Conservation (phyloP, 352 stramenopile genomes). For the Globisporangium heterothallicum region DNA sequence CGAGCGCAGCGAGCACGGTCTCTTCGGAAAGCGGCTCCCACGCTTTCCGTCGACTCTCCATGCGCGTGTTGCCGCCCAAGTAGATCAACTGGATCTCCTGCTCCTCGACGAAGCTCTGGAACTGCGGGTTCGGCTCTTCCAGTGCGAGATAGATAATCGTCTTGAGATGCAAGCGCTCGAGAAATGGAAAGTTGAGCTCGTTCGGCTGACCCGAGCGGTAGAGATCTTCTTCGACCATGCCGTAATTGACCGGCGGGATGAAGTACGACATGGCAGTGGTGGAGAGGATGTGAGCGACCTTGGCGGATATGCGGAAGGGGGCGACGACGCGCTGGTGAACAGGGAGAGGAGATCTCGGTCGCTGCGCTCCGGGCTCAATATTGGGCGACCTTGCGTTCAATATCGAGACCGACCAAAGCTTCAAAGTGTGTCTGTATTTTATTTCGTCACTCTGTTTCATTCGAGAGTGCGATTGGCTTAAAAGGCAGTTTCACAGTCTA, state of each 20-base stretch:
- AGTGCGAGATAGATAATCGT: slow-evolving; percentile 91
- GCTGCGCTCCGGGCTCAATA: no score
- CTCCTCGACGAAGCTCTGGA: slow-evolving; percentile 88
- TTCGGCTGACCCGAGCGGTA: slow-evolving; percentile 89
- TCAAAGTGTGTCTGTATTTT: no score
- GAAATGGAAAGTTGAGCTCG: slow-evolving; percentile 91
- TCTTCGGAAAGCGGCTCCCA: slow-evolving; percentile 87
- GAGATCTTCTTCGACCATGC: slow-evolving; percentile 89
- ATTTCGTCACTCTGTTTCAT: no score
- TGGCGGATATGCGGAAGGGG: neutral
- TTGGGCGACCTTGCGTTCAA: no score
- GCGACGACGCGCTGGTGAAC: neutral
- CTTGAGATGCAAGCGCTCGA: slow-evolving; percentile 86
- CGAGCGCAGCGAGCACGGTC: slow-evolving; percentile 86
- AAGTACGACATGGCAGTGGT: slow-evolving; percentile 76
- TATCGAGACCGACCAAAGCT: no score
- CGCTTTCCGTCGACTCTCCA: slow-evolving; percentile 82
- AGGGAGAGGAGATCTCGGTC: no score
- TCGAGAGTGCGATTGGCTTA: no score
- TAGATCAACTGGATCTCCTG: slow-evolving; percentile 88
- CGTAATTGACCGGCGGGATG: slow-evolving; percentile 91
- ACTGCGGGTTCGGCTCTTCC: slow-evolving; percentile 87
- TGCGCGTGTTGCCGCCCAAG: slow-evolving; percentile 83
- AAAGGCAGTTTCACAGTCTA: no score
- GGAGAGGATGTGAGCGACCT: neutral